Conservation (phyloP, 495 filamentous ascomycete species). For the Xylaria acuta region DNA sequence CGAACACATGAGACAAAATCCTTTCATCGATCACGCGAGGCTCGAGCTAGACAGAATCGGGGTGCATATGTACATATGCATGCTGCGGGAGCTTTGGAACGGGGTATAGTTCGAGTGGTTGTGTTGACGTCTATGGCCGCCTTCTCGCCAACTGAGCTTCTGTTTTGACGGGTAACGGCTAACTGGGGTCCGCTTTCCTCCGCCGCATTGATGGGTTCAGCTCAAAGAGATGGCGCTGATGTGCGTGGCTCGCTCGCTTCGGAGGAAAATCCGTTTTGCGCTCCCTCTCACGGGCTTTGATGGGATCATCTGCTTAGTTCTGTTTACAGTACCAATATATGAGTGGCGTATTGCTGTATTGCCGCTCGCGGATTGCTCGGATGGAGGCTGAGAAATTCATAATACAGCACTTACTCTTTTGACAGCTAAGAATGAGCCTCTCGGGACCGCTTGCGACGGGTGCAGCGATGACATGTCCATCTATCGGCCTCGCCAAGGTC, state of each 20-base stretch:
- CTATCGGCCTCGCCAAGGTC: conserved; percentile 17
- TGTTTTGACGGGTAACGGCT: neutral
- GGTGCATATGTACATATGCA: conserved; percentile 24
- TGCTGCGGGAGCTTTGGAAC: conserved; percentile 11
- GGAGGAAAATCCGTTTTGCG: neutral
- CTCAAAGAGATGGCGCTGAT: neutral
- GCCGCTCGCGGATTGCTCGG: conserved; percentile 15
- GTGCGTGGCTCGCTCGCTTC: neutral
- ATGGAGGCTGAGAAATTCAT: conserved; percentile 20
- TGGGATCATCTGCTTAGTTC: neutral
- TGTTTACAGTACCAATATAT: conserved; percentile 13
- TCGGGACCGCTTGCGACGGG: neutral
- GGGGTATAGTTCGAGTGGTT: neutral
- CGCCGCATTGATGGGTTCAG: conserved; percentile 16
- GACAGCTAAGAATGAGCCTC: conserved; percentile 13
- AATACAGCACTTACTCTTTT: neutral
- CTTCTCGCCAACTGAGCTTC: neutral
- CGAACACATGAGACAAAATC: conserved; percentile 19
- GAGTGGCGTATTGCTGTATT: conserved; percentile 23
- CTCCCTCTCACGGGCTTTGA: neutral
- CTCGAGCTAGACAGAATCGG: neutral
- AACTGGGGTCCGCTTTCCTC: neutral
- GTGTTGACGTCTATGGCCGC: neutral
- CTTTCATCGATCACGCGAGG: conserved; percentile 21
- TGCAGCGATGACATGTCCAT: conserved; percentile 4